Evolutionary conservation across 1,284 basidiomycete species (phyloP).

Genomic region (Inonotus hispidus): DNA sequence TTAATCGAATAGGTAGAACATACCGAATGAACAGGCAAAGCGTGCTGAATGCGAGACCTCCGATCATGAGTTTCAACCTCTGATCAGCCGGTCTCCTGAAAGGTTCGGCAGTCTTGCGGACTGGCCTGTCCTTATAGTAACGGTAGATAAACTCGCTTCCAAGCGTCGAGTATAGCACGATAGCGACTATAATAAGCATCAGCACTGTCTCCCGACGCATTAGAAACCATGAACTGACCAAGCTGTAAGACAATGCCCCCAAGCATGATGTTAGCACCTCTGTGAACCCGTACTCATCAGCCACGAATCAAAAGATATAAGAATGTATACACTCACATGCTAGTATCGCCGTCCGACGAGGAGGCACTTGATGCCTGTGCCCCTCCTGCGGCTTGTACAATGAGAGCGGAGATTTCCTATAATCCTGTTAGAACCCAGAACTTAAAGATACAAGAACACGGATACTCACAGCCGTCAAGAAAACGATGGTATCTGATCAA

Average conservation of each 20-base stretch:
- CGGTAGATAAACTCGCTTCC: conserved; percentile 35
- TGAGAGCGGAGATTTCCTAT: conserved; percentile 36
- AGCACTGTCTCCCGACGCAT: conserved; percentile 10
- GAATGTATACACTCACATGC: conserved; percentile 5
- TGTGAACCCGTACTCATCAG: conserved; percentile 14
- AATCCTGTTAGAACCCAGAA: not conserved
- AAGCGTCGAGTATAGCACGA: conserved; percentile 31
- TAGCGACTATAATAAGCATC: conserved; percentile 27
- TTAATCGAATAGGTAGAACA: conserved; percentile 7
- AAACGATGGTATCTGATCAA: conserved; percentile 33
- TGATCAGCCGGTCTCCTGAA: conserved; percentile 19
- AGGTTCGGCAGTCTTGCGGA: conserved; percentile 18
- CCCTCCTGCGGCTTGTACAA: conserved; percentile 42
- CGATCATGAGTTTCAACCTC: conserved; percentile 26
- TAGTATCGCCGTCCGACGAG: conserved; percentile 17
- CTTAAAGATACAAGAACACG: conserved; percentile 20
- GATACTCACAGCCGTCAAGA: conserved; percentile 24
- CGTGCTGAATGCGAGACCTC: conserved; percentile 31
- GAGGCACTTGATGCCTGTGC: conserved; percentile 30
- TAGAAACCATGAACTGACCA: conserved; percentile 23
- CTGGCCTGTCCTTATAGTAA: conserved; percentile 29
- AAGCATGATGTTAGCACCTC: conserved; percentile 45
- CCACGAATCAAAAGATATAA: not conserved
- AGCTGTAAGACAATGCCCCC: conserved; percentile 42
- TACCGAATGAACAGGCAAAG: conserved; percentile 36